Evolutionary conservation across 352 stramenopile genomes (phyloP).

Genomic region (Globisporangium ultimum): DNA sequence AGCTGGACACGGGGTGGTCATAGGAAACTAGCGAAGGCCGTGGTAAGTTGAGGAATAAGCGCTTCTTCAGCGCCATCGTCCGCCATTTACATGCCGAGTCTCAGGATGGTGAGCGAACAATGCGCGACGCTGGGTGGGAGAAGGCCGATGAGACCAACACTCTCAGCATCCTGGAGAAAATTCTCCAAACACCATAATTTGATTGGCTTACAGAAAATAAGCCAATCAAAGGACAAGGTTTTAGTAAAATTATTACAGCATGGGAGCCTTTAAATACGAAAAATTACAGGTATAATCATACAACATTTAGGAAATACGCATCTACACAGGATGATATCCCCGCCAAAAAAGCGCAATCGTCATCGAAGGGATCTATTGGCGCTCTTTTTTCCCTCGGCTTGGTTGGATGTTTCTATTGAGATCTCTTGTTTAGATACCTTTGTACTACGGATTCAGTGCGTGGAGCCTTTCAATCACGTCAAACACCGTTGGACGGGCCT

Average conservation of each 20-base stretch:
- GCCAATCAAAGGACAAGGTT: slow-evolving; percentile 5
- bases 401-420: slow-evolving; percentile 6
- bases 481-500: slow-evolving; percentile 51
- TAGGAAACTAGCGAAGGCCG: neutral
- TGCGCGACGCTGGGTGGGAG: neutral
- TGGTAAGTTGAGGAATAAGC: slow-evolving; percentile 33
- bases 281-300: neutral
- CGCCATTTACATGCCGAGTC: slow-evolving; percentile 1
- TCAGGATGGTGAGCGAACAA: slow-evolving; percentile 7
- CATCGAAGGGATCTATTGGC: slow-evolving; percentile 3
- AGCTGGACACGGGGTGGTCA: neutral
- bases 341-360: neutral
- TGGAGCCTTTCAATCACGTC: slow-evolving; percentile 69
- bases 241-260: slow-evolving; percentile 1
- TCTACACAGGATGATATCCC: slow-evolving; percentile 1
- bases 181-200: slow-evolving; percentile 18
- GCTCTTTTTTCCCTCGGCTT: slow-evolving; percentile 6
- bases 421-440: neutral
- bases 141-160: slow-evolving; percentile 19
- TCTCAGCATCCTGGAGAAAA: slow-evolving; percentile 20
- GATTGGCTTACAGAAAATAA: slow-evolving; percentile 18
- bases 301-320: slow-evolving; percentile 3
- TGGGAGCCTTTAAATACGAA: neutral
- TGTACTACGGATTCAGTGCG: slow-evolving; percentile 9
- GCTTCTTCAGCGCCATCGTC: slow-evolving; percentile 1